Evolutionary conservation across 1,284 basidiomycete species (phyloP), one percentile per base, ranked within the genome.

Genomic region (Gymnopus androsaceus): DNA sequence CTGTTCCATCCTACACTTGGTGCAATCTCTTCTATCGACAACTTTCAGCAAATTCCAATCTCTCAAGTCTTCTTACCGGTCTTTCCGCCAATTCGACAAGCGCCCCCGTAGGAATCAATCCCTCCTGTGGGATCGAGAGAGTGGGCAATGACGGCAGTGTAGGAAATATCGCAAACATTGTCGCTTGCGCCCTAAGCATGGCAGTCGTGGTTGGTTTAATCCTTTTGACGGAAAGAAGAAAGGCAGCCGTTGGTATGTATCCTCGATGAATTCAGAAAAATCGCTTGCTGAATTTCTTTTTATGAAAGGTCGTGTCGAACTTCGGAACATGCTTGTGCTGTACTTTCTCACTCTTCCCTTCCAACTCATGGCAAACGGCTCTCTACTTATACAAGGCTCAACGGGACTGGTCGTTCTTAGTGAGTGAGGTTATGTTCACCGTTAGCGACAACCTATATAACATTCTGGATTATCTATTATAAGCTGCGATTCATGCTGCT

Each of bases 321-420:
- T 92, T 44, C 80, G 83, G 27, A 66, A 78, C 15, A 84, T 92
- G 71, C 76, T 92, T 51, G 61, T 75, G 30, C 61, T 87, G 1
- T 95, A 91, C 72, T 77, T 87, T 57, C 40, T 91, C 54, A 86
- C 89, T 7, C 79, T 92, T 9, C 83, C 84, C 15, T 76, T 95
- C 52, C 89, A 94, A 70, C 80, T 93, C 45, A 59, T 95, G 54
- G 88, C 90, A 7, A 92, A 85, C 23, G 88, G 89, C 40, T 80
- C 90, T 0, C 73, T 94, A 61, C 75, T 95, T 27, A 69, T 83
- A 62, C 92, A 95, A 73, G 90, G 90, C 41, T 79, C 83, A n/a
- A 83, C 79, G 0, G 75, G 80, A 1, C 76, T 95, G 31, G 81
- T 86, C 5, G 80, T 83, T n/a, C 64, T 95, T 54, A 49, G n/a